Percentiles rank a stretch among this genome's conserved stretches.
Conservation (phyloP, 768 basidiomycete genomes). For the Amanita jacksonii region DNA sequence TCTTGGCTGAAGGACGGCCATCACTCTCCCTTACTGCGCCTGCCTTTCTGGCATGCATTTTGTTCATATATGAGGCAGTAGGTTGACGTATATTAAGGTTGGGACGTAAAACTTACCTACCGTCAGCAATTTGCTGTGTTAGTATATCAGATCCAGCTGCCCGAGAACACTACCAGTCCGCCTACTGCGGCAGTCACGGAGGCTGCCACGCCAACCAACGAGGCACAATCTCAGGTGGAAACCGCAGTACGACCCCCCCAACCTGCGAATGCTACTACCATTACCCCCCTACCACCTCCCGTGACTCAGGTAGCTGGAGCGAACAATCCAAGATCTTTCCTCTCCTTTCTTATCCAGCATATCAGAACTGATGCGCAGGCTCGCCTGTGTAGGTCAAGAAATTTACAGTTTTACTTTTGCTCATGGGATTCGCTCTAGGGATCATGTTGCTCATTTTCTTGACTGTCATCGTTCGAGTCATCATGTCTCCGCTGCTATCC, state of each 20-base stretch:
- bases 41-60: constrained; percentile 70
- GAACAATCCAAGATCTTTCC: constrained; percentile 26
- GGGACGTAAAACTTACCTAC: neutral
- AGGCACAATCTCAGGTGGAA: constrained; percentile 12
- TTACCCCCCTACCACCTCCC: constrained; percentile 15
- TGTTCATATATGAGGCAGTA: constrained; percentile 80
- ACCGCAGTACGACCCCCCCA: constrained; percentile 9
- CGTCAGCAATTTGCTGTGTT: constrained; percentile 74
- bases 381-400: constrained; percentile 48
- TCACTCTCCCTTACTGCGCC: constrained; percentile 78
- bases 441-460: constrained; percentile 58
- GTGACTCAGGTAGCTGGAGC: constrained; percentile 18
- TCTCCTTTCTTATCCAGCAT: constrained; percentile 47
- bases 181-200: constrained; percentile 15
- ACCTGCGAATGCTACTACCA: constrained; percentile 7
- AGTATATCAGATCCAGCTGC: constrained; percentile 75
- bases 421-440: constrained; percentile 34
- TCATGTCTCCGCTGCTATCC: constrained; percentile 56
- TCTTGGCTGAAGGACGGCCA: constrained; percentile 72
- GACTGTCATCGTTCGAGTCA: constrained; percentile 64
- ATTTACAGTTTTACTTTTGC: neutral
- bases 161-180: constrained; percentile 37
- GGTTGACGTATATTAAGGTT: constrained; percentile 17
- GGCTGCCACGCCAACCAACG: constrained; percentile 14
- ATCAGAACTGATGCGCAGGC: constrained; percentile 63